Conservation (phyloP, 73 alveolate species). For the Paramecium sonneborni region DNA sequence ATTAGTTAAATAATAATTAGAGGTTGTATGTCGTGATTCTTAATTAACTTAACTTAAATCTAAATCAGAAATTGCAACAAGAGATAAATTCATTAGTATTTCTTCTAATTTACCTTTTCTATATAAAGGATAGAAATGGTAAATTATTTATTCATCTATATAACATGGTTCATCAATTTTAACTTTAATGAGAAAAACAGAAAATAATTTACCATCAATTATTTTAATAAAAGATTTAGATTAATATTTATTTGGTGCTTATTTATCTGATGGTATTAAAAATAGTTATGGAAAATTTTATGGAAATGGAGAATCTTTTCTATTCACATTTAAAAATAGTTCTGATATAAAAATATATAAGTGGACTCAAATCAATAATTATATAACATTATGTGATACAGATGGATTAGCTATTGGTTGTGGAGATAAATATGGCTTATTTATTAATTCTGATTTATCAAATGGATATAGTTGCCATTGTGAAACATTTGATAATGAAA, state of each 20-base stretch:
- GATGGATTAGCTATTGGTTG: background rate
- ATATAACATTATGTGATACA: background rate
- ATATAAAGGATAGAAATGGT: background rate
- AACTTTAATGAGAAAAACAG: background rate
- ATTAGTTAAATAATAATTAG: background rate
- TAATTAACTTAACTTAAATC: background rate
- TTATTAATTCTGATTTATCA: background rate
- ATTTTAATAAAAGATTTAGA: background rate
- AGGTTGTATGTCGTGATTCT: background rate
- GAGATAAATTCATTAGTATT: background rate
- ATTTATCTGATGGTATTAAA: conserved; percentile 26
- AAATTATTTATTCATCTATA: background rate
- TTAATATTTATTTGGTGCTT: conserved; percentile 46
- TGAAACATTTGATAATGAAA: background rate
- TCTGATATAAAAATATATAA: background rate
- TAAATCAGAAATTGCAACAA: background rate
- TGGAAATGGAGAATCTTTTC: conserved; percentile 44
- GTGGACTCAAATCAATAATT: background rate
- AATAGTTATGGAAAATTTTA: background rate
- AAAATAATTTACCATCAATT: background rate
- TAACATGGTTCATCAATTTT: conserved; percentile 42
- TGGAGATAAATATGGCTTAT: conserved; percentile 27
- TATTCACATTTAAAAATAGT: background rate
- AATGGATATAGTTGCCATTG: background rate
- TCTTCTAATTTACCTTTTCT: background rate